Base-by-base conservation (phyloP, 2,329 filamentous ascomycete species). In the Laburnicola sp. region DNA sequence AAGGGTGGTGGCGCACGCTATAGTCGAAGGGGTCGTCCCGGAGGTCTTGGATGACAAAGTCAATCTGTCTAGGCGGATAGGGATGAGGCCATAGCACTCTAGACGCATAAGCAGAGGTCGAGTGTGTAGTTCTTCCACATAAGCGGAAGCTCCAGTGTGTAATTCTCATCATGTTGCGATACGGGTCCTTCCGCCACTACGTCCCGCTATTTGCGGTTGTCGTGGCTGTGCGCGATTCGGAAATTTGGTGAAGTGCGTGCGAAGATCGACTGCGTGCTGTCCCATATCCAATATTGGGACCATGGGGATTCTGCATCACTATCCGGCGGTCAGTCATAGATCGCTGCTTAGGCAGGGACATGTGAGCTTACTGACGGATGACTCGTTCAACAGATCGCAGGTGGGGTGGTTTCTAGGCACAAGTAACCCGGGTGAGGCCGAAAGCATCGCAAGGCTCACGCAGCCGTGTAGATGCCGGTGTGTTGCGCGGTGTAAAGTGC, bases 391-490 rank as follows among this genome's bases (percentile, higher is more conserved):
- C 6, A 21, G 27, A 34, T 34, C 16, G 30, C 6, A 21, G 44
- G 35, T n/a, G 23, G 16, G 23, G 8, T 10, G n/a, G 3, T 46
- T 30, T 8, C 45, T 32, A 52, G 46, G 43, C 46, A 53, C 37
- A 45, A 27, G 27, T 31, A 43, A 28, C 22, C 23, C 36, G 31
- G 31, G 11, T 16, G 16, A 44, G 37, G 37, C 36, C 26, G 27
- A 11, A 4, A 40, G 23, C 8, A 26, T 9, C 9, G n/a, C 28
- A 16, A 32, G 35, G 23, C 47, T 37, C 30, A 35, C 38, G 40
- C 37, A 50, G 49, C 43, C 49, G 46, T 28, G 46, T 34, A 34
- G 42, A 7, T 34, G 47, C 49, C 49, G 27, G 49, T 48, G 39
- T 34, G n/a, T 32, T 1, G 31, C 32, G 38, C 36, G 44, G 46